Conservation (phyloP, 208 protist genomes). For the Acanthamoeba royreba region DNA sequence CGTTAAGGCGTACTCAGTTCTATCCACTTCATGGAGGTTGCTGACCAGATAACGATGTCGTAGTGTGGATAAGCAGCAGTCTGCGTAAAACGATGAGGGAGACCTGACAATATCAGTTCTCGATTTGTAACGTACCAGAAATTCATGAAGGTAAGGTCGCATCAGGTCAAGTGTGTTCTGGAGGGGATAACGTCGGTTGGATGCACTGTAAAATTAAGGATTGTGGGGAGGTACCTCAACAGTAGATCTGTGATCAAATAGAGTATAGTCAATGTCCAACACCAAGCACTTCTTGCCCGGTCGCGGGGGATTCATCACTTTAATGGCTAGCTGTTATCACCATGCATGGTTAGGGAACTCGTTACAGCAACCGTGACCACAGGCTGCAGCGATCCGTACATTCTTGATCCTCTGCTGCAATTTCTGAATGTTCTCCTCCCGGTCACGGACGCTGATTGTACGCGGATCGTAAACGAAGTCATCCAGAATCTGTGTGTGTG, state of each 20-base stretch:
- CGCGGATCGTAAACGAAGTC: conserved; percentile 5
- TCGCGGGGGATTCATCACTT: neutral
- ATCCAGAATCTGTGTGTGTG: neutral
- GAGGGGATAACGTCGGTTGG: neutral
- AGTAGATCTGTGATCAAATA: conserved; percentile 8
- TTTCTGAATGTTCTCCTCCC: neutral
- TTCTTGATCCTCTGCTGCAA: neutral
- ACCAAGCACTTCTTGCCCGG: conserved; percentile 8
- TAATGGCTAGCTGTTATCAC: neutral
- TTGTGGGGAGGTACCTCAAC: neutral
- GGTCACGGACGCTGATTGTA: neutral
- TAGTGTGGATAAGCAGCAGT: neutral
- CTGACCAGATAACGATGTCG: conserved; percentile 36
- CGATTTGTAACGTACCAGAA: neutral
- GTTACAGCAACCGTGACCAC: neutral
- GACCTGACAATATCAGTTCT: neutral
- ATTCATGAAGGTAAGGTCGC: conserved; percentile 12
- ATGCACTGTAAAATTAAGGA: neutral
- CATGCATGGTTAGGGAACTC: neutral
- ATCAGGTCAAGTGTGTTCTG: neutral
- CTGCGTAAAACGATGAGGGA: neutral
- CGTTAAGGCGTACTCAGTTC: neutral
- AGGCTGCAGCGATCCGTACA: neutral
- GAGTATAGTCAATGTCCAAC: conserved; percentile 37
- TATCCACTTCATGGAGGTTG: conserved; percentile 29